phyloP scores from a whole-genome alignment of 768 basidiomycete species.

The Tulasnella sp. region DNA sequence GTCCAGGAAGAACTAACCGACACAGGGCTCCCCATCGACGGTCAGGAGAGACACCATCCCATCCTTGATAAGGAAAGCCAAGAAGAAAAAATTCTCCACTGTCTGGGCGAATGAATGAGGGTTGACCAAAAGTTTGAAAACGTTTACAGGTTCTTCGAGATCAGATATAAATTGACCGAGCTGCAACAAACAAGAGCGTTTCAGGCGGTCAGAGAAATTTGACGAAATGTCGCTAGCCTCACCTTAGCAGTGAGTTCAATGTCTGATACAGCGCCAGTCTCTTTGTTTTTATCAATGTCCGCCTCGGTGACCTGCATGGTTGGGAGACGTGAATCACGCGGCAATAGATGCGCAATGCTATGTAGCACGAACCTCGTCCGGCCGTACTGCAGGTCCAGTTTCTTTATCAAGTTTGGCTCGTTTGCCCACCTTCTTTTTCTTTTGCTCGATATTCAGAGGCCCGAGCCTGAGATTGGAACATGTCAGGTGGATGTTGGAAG shows the following conservation, averaged over 20 bases:
- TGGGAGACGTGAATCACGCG: not conserved
- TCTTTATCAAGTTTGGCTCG: constrained; percentile 73
- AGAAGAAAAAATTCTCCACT: constrained; percentile 95
- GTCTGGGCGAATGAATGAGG: constrained; percentile 90
- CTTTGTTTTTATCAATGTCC: not conserved
- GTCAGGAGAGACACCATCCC: constrained; percentile 75
- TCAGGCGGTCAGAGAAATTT: not conserved
- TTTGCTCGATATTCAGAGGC: constrained; percentile 84
- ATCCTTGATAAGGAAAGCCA: constrained; percentile 89
- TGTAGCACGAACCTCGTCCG: constrained; percentile 58
- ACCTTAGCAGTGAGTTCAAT: constrained; percentile 3
- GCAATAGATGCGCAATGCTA: not conserved
- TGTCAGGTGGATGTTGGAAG: constrained; percentile 20
- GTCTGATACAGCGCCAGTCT: not conserved
- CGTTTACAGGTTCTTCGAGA: constrained; percentile 54
- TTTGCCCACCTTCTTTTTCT: constrained; percentile 64
- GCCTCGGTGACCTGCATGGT: not conserved
- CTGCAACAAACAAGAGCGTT: not conserved
- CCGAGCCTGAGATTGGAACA: constrained; percentile 71
- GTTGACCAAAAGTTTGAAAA: constrained; percentile 88
- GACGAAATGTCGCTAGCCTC: not conserved
- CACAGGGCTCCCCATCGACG: constrained; percentile 45
- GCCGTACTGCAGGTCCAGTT: constrained; percentile 58
- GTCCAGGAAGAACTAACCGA: not conserved
- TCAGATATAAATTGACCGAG: not conserved